Conservation (phyloP, 768 basidiomycete species). For the Harrya chromipes region DNA sequence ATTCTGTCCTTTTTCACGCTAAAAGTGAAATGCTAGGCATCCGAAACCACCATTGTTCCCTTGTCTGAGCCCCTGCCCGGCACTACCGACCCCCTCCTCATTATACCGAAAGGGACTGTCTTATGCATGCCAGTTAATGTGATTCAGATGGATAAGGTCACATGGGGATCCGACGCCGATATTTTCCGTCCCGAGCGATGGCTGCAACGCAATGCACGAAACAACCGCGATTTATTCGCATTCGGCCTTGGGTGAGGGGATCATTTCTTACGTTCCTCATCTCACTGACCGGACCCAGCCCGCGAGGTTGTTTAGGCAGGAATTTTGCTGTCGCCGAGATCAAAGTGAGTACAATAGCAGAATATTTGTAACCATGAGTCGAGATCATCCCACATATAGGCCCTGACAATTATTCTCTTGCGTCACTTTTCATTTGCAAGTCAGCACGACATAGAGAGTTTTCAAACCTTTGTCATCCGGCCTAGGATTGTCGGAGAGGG, state of each 20-base stretch:
- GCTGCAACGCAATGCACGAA: slow-evolving; percentile 42
- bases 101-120: slow-evolving; percentile 56
- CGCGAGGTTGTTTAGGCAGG: slow-evolving; percentile 58
- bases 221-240: slow-evolving; percentile 47
- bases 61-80: slow-evolving; percentile 51
- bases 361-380: slow-evolving; percentile 20
- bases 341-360: slow-evolving; percentile 39
- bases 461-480: slow-evolving; percentile 65
- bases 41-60: slow-evolving; percentile 50
- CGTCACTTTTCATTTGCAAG: slow-evolving; percentile 54
- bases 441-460: slow-evolving; percentile 51
- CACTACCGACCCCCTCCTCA: slow-evolving; percentile 39
- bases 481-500: slow-evolving; percentile 53
- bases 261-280: background rate
- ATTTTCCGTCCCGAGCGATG: slow-evolving; percentile 62
- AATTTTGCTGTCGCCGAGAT: slow-evolving; percentile 58
- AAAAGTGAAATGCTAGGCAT: slow-evolving; percentile 36
- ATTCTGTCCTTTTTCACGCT: background rate
- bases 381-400: slow-evolving; percentile 20
- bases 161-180: slow-evolving; percentile 61
- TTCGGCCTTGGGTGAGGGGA: slow-evolving; percentile 54
- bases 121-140: slow-evolving; percentile 56
- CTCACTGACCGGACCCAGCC: slow-evolving; percentile 36
- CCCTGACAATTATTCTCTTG: slow-evolving; percentile 49
- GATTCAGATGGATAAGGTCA: slow-evolving; percentile 46